These are phyloP conservation scores for Favolaschia claudopus DNA, from an alignment of 768 basidiomycete genomes.

Conservation along the genomic window DNA sequence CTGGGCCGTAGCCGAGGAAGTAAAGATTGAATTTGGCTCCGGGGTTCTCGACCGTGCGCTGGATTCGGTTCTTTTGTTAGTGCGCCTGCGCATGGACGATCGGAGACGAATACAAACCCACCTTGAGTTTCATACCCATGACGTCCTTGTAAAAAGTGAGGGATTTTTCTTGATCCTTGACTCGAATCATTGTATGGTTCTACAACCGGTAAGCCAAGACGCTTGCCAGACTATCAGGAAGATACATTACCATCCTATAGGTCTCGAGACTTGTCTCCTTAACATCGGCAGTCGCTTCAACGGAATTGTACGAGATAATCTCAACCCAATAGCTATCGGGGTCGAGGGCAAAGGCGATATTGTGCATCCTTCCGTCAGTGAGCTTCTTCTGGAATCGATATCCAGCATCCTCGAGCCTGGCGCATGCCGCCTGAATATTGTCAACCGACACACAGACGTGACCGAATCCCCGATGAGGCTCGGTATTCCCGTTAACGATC, in stretches of 20 bases:
- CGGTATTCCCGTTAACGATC: slow-evolving; percentile 86
- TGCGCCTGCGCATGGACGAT: too few species aligned
- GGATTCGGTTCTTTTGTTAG: too few species aligned
- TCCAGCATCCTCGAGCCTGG: slow-evolving; percentile 78
- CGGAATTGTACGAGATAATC: slow-evolving; percentile 27
- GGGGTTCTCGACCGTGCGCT: slow-evolving; percentile 43
- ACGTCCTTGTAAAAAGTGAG: slow-evolving; percentile 80
- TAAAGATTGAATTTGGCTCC: slow-evolving; percentile 74
- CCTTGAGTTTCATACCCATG: slow-evolving; percentile 80
- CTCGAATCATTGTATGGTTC: slow-evolving; percentile 92
- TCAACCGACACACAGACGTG: slow-evolving; percentile 90
- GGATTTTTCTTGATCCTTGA: slow-evolving; percentile 86
- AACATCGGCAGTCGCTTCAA: neutral
- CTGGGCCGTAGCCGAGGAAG: slow-evolving; percentile 75
- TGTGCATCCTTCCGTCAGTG: slow-evolving; percentile 84
- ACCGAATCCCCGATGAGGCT: slow-evolving; percentile 82
- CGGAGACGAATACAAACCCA: too few species aligned
- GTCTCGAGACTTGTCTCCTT: slow-evolving; percentile 12
- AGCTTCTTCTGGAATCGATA: slow-evolving; percentile 90
- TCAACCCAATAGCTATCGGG: slow-evolving; percentile 71
- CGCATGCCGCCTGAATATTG: slow-evolving; percentile 84
- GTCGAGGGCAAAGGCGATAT: slow-evolving; percentile 86
- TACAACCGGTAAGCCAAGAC: slow-evolving; percentile 51
- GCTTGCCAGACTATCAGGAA: neutral
- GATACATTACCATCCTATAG: slow-evolving; percentile 22